Base-by-base conservation (phyloP, 2,329 filamentous ascomycete species). In the Zymoseptoria passerinii region DNA sequence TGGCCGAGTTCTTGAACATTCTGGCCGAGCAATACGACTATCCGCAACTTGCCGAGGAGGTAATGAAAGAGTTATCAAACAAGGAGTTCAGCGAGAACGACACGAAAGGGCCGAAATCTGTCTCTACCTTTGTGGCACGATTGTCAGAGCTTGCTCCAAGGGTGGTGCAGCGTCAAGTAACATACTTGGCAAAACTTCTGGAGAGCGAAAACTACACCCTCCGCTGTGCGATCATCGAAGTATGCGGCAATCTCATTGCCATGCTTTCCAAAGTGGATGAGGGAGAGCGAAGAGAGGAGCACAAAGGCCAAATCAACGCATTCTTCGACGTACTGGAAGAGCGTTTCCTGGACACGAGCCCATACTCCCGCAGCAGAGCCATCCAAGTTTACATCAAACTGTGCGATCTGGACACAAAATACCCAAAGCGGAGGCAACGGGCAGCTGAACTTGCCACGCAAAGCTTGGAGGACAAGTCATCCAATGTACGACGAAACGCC, bases 31-130 rank as follows among this genome's bases (percentile, higher is more conserved):
- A 96, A 77, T 99, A 97, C 76, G 94, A 99, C 75, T 95, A 97
- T 71, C 89, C 92, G 16, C 94, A 99, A 70, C 81, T 99, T 8
- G 88, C 91, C 4, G 94, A 96, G 71, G 94, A 99, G 71, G 89
- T 97, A 28, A 75, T 99, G 59, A 87, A 90, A 68, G 94, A 99
- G 71, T 83, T 99, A 65, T 95, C 92, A 72, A 96, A 92, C 75
- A 99, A 96, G 72, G 92, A 97, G 71, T 99, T 97, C 77, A 96
- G 95, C 74, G 92, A 88, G 62, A 99, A 95, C 69, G 95, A 99
- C 73, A 91, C 89, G 1, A 90, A 88, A 71, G 94, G 94, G 0
- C 94, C 95, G 10, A 99, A 97, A 74, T 97, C 92, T 0, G 90
- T 97, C 7, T 97, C 94, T 13, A 83, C 89, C 0, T 99, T 99